phyloP scores from a whole-genome alignment of 1,284 basidiomycete species.

The Cutaneotrichosporon sp. region DNA sequence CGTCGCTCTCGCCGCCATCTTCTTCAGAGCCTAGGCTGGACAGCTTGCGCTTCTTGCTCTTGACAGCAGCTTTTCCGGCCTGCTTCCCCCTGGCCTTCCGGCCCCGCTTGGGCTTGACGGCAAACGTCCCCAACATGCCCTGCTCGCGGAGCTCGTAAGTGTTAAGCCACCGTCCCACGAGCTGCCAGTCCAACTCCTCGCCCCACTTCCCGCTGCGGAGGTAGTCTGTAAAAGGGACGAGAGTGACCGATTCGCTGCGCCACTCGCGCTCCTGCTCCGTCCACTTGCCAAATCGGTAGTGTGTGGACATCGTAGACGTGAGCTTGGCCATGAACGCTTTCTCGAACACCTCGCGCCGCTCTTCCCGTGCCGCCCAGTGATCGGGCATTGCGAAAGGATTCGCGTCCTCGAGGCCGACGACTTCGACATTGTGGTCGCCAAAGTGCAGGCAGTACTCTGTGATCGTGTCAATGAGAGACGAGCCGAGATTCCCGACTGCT shows the following conservation, averaged over 20 bases:
- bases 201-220: slow-evolving; percentile 2
- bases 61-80: no score
- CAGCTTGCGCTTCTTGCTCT: not conserved
- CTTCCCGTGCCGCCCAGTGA: not conserved
- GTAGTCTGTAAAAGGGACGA: slow-evolving; percentile 4
- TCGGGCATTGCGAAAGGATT: slow-evolving; percentile 2
- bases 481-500: not conserved
- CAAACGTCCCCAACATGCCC: not conserved
- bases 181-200: slow-evolving; percentile 7
- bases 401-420: slow-evolving; percentile 13
- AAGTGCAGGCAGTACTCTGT: not conserved
- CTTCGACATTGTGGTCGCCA: not conserved
- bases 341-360: not conserved
- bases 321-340: not conserved
- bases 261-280: not conserved
- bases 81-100: not conserved
- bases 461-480: not conserved
- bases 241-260: not conserved
- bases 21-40: not conserved
- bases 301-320: not conserved
- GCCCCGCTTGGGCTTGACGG: not conserved
- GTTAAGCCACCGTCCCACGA: slow-evolving; percentile 9
- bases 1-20: not conserved
- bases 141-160: slow-evolving; percentile 3
- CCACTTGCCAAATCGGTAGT: not conserved